Evolutionary conservation across 345 rosid species (phyloP).

Genomic region (Eucalyptus brandiana): DNA sequence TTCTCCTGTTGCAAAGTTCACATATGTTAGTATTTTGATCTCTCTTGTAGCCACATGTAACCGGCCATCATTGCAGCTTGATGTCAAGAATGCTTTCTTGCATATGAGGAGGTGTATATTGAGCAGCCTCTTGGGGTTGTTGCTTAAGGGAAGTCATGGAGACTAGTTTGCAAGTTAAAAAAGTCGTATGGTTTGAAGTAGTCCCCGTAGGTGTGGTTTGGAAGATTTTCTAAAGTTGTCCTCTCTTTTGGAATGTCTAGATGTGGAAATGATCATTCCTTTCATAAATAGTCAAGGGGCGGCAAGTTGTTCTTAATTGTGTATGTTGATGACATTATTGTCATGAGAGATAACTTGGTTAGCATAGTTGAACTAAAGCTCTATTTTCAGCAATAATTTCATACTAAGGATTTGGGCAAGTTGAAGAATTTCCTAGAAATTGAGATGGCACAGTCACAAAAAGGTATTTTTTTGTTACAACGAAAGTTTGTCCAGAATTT

Average conservation of each 20-base stretch:
- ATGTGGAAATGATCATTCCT: background rate
- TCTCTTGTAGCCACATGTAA: too few relatives aligned
- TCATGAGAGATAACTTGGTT: background rate
- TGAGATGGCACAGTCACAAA: background rate
- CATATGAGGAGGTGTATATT: too few relatives aligned
- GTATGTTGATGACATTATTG: background rate
- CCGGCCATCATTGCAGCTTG: too few relatives aligned
- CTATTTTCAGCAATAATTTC: background rate
- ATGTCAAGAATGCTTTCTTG: too few relatives aligned
- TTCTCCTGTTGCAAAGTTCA: background rate
- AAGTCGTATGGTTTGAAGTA: too few relatives aligned
- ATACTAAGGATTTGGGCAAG: background rate
- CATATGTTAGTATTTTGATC: background rate
- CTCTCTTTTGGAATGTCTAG: background rate
- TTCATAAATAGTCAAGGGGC: background rate
- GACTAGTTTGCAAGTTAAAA: too few relatives aligned
- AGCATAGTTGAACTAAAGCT: too few relatives aligned
- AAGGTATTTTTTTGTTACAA: background rate
- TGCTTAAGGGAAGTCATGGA: too few relatives aligned
- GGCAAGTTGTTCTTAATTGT: background rate
- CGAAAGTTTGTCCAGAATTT: background rate
- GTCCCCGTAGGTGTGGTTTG: too few relatives aligned
- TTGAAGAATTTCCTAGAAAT: background rate
- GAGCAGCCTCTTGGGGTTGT: too few relatives aligned
- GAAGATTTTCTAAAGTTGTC: background rate